Conservation (phyloP, 179 eudicot genomes). For the Silene vulgaris region DNA sequence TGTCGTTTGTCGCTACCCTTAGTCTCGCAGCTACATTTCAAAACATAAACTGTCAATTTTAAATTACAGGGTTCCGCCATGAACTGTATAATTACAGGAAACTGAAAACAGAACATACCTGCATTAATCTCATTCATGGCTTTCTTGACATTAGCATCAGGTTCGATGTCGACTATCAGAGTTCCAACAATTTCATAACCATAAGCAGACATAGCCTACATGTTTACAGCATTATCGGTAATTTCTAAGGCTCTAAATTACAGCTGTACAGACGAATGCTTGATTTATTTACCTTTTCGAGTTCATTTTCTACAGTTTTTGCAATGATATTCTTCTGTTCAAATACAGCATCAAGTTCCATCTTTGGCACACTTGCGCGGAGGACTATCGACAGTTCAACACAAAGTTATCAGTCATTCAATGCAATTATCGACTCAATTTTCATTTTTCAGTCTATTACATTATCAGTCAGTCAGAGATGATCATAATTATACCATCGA, state of each 20-base stretch:
- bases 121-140: conserved; percentile 45
- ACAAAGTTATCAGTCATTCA: not conserved
- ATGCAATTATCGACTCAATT: too few species aligned
- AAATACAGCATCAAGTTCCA: conserved; percentile 34
- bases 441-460: too few species aligned
- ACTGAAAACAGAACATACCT: conserved; percentile 11
- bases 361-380: conserved; percentile 36
- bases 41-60: not conserved
- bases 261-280: not conserved
- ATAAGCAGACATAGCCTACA: conserved; percentile 38
- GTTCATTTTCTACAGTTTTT: conserved; percentile 34
- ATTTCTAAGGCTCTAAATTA: not conserved
- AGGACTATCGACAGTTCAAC: conserved; percentile 21
- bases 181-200: conserved; percentile 41
- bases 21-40: conserved; percentile 32
- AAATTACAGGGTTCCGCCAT: too few species aligned
- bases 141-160: conserved; percentile 36
- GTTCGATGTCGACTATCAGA: conserved; percentile 40
- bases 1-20: conserved; percentile 40
- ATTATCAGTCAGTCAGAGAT: too few species aligned
- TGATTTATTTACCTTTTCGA: conserved; percentile 31
- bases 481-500: conserved; percentile 30
- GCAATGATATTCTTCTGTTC: conserved; percentile 40
- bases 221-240: not conserved
- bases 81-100: too few species aligned